Evolutionary conservation across 2,329 filamentous ascomycete genomes (phyloP).

Genomic region (Alternaria rosae): DNA sequence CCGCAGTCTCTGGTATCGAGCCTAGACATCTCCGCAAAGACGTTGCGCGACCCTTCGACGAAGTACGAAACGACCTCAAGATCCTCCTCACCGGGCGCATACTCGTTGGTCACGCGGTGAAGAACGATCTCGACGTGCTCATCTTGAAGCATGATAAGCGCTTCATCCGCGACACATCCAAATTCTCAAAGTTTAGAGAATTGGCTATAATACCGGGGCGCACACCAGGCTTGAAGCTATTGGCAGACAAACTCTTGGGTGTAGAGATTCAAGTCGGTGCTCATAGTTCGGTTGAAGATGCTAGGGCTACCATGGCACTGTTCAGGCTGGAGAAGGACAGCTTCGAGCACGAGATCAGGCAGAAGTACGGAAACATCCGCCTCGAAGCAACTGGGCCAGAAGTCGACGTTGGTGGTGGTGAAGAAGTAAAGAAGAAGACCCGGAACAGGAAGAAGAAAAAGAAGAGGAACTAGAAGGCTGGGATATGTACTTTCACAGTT

Average conservation of each 20-base stretch:
- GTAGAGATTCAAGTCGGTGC: conserved; percentile 66
- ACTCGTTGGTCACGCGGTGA: conserved; percentile 83
- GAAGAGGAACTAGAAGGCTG: conserved; percentile 33
- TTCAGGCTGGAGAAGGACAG: conserved; percentile 83
- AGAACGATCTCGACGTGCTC: conserved; percentile 77
- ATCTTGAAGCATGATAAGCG: conserved; percentile 78
- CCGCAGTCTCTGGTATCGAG: conserved; percentile 81
- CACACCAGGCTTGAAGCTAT: conserved; percentile 71
- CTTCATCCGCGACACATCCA: conserved; percentile 85
- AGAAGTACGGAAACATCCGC: conserved; percentile 59
- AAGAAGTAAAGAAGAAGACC: conserved; percentile 39
- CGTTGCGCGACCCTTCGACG: conserved; percentile 65
- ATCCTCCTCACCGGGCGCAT: conserved; percentile 74
- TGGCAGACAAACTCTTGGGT: conserved; percentile 65
- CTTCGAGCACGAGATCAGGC: conserved; percentile 82
- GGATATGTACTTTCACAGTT: not conserved
- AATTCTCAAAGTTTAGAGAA: conserved; percentile 76
- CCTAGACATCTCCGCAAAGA: conserved; percentile 71
- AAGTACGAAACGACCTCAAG: conserved; percentile 77
- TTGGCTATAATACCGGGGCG: conserved; percentile 65
- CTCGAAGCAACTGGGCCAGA: conserved; percentile 31
- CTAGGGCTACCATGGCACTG: conserved; percentile 86
- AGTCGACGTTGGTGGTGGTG: conserved; percentile 28
- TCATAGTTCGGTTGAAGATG: conserved; percentile 75
- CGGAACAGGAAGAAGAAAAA: conserved; percentile 51